Percentiles rank a stretch among this genome's conserved stretches.
phyloP scores from a whole-genome alignment of 2,329 filamentous ascomycete species.

The Fusarium ramigenum region DNA sequence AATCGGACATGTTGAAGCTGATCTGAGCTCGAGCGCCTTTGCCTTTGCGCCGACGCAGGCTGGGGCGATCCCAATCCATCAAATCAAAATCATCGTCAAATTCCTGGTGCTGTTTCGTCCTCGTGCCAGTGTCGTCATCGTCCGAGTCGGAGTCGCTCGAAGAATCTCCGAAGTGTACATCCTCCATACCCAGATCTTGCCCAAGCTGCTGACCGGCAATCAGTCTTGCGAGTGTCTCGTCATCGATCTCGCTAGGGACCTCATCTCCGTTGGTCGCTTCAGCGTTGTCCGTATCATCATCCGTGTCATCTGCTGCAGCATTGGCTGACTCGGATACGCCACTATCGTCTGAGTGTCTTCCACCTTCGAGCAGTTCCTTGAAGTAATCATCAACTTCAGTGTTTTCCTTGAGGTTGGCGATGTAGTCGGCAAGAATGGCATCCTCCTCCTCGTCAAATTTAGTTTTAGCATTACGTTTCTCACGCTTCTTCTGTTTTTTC shows the following conservation, averaged over 20 bases:
- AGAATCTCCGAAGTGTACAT: constrained; percentile 28
- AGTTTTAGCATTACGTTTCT: constrained; percentile 27
- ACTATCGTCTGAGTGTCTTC: constrained; percentile 12
- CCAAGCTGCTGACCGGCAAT: constrained; percentile 38
- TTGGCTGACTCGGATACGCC: constrained; percentile 57
- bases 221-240: constrained; percentile 40
- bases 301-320: constrained; percentile 38
- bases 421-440: constrained; percentile 73
- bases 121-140: constrained; percentile 36
- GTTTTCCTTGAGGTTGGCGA: constrained; percentile 69
- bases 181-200: constrained; percentile 28
- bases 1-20: constrained; percentile 67
- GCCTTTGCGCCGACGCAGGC: constrained; percentile 67
- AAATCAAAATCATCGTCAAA: constrained; percentile 77
- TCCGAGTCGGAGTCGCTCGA: constrained; percentile 30
- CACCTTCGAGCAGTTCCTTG: constrained; percentile 15
- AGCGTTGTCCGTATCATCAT: background rate
- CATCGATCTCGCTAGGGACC: constrained; percentile 38
- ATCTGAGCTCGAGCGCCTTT: constrained; percentile 68
- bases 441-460: constrained; percentile 56
- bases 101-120: constrained; percentile 49
- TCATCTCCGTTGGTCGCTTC: constrained; percentile 15
- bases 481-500: constrained; percentile 31
- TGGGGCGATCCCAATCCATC: constrained; percentile 82
- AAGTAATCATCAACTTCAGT: constrained; percentile 59